These are phyloP conservation scores for Nitzschia palea DNA, from an alignment of 108 stramenopile genomes.

Conservation along the genomic window DNA sequence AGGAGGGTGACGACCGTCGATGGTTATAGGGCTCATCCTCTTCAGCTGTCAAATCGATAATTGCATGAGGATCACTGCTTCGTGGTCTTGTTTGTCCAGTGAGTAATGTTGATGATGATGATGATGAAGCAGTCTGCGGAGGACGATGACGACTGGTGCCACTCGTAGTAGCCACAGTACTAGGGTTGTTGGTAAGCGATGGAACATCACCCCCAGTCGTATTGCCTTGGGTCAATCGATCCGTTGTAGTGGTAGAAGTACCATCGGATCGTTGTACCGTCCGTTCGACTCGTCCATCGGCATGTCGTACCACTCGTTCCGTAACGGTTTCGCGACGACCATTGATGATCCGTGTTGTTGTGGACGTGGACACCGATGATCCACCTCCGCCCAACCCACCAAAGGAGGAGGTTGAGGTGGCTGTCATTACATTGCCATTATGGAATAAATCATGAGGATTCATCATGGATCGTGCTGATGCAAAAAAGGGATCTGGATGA, in stretches of 20 bases:
- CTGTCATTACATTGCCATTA: slow-evolving; percentile 1
- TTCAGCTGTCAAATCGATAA: no score
- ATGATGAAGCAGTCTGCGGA: no score
- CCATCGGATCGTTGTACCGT: slow-evolving; percentile 39
- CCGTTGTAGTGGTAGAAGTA: neutral
- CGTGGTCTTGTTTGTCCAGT: slow-evolving; percentile 1
- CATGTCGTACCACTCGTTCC: slow-evolving; percentile 62
- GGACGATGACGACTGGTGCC: neutral
- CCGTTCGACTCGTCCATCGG: slow-evolving; percentile 81
- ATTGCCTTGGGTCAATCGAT: neutral
- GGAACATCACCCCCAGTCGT: neutral
- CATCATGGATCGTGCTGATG: neutral
- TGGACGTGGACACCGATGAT: slow-evolving; percentile 18
- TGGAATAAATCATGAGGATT: neutral
- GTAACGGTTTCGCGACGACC: slow-evolving; percentile 75
- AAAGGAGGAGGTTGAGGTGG: slow-evolving; percentile 29
- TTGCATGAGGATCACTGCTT: no score
- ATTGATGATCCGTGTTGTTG: slow-evolving; percentile 75
- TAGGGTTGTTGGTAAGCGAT: no score
- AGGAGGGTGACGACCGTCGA: no score
- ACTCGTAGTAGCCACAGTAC: neutral
- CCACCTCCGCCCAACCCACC: slow-evolving; percentile 24
- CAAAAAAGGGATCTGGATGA: slow-evolving; percentile 38
- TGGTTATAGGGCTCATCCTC: no score
- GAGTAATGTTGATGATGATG: neutral